Evolutionary conservation across 441 rosid genomes (phyloP).

Genomic region (Oxalis stricta): DNA sequence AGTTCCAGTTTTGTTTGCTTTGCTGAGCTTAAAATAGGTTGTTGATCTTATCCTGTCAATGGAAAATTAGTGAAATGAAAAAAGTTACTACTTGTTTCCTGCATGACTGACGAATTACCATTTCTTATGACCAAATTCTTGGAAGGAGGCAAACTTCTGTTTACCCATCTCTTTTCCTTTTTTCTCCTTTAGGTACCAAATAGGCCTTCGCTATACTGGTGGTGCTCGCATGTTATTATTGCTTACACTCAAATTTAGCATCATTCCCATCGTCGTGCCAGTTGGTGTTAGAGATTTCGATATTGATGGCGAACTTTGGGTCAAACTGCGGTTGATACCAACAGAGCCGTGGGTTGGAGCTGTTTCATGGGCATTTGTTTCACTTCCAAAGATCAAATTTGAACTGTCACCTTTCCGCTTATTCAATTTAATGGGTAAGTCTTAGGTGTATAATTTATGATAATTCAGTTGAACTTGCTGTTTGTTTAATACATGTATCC

Average conservation of each 20-base stretch:
- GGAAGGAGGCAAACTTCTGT: neutral
- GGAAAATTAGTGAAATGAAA: no score
- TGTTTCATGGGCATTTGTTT: slow-evolving; percentile 87
- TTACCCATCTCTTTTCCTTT: slow-evolving; percentile 6
- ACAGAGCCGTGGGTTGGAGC: slow-evolving; percentile 91
- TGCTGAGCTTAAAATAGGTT: no score
- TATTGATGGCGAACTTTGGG: slow-evolving; percentile 98
- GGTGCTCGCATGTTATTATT: slow-evolving; percentile 80
- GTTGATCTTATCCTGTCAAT: no score
- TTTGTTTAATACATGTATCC: neutral
- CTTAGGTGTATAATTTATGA: slow-evolving; percentile 1
- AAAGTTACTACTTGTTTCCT: no score
- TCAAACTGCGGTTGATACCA: slow-evolving; percentile 76
- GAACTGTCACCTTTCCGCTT: slow-evolving; percentile 83
- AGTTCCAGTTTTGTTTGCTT: slow-evolving; percentile 26
- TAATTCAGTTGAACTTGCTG: slow-evolving; percentile 1
- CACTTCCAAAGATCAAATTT: slow-evolving; percentile 90
- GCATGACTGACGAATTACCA: no score
- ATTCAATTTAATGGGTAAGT: slow-evolving; percentile 88
- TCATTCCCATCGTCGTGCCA: slow-evolving; percentile 70
- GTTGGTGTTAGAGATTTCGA: slow-evolving; percentile 89
- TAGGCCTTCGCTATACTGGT: slow-evolving; percentile 89
- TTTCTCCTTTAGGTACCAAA: slow-evolving; percentile 58
- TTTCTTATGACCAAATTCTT: no score
- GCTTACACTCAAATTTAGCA: slow-evolving; percentile 75